phyloP scores from a whole-genome alignment of 2,329 filamentous ascomycete genomes.

The Pestalotiopsis sp. region DNA sequence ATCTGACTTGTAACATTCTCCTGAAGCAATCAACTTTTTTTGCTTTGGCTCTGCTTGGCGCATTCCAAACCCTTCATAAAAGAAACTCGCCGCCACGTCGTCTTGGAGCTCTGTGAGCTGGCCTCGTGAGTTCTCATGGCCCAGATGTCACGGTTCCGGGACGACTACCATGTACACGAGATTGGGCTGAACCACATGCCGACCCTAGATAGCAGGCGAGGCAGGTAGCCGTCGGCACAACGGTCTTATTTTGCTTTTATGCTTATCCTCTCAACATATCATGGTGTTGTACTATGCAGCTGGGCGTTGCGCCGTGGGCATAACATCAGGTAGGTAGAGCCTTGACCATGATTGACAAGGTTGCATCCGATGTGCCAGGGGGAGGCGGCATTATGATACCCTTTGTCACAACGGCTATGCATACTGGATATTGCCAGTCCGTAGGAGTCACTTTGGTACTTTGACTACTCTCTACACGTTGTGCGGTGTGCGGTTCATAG shows the following conservation, averaged over 20 bases:
- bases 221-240: neutral
- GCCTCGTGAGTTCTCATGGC: neutral
- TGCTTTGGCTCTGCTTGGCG: neutral
- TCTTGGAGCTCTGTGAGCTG: neutral
- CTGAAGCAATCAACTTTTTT: neutral
- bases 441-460: neutral
- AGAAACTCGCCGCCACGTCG: neutral
- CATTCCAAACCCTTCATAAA: neutral
- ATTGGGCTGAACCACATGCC: neutral
- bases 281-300: neutral
- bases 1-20: constrained; percentile 2
- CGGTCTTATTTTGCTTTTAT: neutral
- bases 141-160: neutral
- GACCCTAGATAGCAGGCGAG: neutral
- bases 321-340: neutral
- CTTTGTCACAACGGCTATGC: neutral
- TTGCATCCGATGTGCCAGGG: constrained; percentile 6
- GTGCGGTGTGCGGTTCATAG: neutral
- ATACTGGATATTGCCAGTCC: neutral
- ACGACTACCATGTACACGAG: neutral
- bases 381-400: neutral
- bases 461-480: neutral
- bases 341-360: neutral
- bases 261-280: neutral
- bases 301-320: neutral